Base-by-base conservation (phyloP, 345 rosid genomes). In the Salix arbutifolia region DNA sequence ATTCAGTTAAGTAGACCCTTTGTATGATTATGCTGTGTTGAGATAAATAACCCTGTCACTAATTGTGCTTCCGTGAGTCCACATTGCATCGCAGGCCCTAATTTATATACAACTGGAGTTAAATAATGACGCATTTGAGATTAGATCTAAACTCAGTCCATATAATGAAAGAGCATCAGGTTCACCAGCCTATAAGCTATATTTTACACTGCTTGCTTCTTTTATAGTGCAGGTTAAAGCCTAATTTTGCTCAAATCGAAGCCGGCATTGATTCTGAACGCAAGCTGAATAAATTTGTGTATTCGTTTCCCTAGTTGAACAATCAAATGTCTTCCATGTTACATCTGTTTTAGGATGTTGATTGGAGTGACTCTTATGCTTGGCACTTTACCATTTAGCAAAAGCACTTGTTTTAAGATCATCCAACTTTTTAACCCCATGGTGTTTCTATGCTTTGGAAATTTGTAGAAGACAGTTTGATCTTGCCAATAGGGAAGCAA, bases 401-500 rank as follows among this genome's bases (percentile, higher is more conserved):
- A 10, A 58, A 61, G 71, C 25, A 37, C 52, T 71, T 14, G 31
- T 52, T 26, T 69, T 50, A 50, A 31, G 30, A n/a, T 28, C 64
- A 19, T 19, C 62, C 12, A 7, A 35, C 69, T 52, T 67, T 17
- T 8, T 67, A 48, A 58, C 52, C 38, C 33, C 42, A 17, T 12
- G 62, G 23, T 73, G 65, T 18, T 16, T 72, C 13, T 48, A 37
- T 16, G 33, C 62, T 16, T 61, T 79, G 37, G 7, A 46, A 67
- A 61, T 75, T 73, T 88, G 85, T 65, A 95, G 97, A 82, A 87
- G 87, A 79, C 93, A 96, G 78, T 93, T 96, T 76, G 99, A 96
- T 89, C 84, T 93, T 12, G 98, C 98, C 0, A 91, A 91, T 80
- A 87, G 90, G 76, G 98, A 96, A 70, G 98, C 99, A 61, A 85